Evolutionary conservation across 2,329 filamentous ascomycete genomes (phyloP), one percentile per base, ranked within the genome.

Genomic region (Juglanconis juglandina): DNA sequence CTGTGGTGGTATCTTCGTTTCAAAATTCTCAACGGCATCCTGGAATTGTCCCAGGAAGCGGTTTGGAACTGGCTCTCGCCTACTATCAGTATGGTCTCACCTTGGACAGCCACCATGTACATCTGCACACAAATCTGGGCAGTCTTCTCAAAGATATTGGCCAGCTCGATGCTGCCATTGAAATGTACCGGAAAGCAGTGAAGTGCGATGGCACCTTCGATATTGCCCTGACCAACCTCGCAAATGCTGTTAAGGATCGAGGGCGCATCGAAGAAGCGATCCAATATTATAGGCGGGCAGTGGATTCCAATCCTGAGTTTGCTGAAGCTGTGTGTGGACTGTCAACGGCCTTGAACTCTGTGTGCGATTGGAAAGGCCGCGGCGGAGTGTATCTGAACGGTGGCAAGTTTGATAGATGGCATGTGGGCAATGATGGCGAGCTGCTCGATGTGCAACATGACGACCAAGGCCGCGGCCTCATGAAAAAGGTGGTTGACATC

Each of bases 161-260:
- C 0, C 94, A 98, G 67, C 81, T 99, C 13, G 88, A 92, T 66
- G 84, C 91, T 52, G 95, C 95, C 0, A 97, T 99, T 67, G 87
- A 89, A 65, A 98, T 99, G 94, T 99, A 99, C 70, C 92, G 98
- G 75, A 88, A 92, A 66, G 95, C 95, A 10, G 95, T 99, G 13
- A 83, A 85, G 3, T 98, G 93, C 71, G 95, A 99, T 73, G 87
- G 87, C n/a, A 91, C 87, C 32, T 99, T 99, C 69, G 95, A 99
- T 70, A 99, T 99, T 69, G 95, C 95, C 39, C 78, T 99, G 58
- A 96, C 95, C 4, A 99, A 99, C 69, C 81, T 99, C 30, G 95
- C 95, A 58, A 99, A 99, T 72, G 95, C 95, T 8, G 93, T 99
- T 66, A 99, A 99, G 73, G 95, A 99, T 72, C 92, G 96, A 67